A percentile compares a stretch with the other conserved stretches of the same genome.
These are phyloP conservation scores for Mucor plumbeus DNA, from an alignment of 371 early-diverging fungal genomes.

Conservation along the genomic window DNA sequence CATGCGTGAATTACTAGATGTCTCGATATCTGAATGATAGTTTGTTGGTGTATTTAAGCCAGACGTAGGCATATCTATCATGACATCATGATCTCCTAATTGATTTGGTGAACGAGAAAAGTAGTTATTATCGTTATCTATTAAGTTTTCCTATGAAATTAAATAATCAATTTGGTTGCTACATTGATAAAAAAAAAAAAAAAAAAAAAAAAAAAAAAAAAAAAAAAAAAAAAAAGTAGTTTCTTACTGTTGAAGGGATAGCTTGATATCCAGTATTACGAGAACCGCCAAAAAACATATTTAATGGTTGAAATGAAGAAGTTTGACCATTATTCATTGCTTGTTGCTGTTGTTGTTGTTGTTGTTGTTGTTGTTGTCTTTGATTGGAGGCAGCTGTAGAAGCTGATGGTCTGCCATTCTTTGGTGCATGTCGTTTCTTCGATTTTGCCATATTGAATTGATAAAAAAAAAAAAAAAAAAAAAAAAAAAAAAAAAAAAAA, in stretches of 20 bases:
- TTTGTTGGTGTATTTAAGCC: slow-evolving; percentile 3
- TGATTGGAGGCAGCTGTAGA: background rate
- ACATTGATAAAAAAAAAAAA: too few relatives aligned
- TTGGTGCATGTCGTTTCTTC: slow-evolving; percentile 21
- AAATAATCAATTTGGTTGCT: background rate
- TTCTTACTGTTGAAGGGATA: background rate
- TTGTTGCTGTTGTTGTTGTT: slow-evolving; percentile 9
- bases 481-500: background rate
- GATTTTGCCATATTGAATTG: slow-evolving; percentile 24
- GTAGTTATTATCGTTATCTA: background rate
- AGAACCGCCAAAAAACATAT: slow-evolving; percentile 27
- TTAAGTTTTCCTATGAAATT: background rate
- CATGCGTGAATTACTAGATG: slow-evolving; percentile 26
- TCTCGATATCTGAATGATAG: slow-evolving; percentile 35
- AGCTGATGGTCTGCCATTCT: slow-evolving; percentile 4
- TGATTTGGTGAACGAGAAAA: slow-evolving; percentile 3
- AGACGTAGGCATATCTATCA: slow-evolving; percentile 21
- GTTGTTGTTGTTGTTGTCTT: background rate
- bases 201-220: too few relatives aligned
- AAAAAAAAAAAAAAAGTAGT: too few relatives aligned
- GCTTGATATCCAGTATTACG: slow-evolving; percentile 14
- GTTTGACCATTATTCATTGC: background rate
- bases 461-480: slow-evolving; percentile 1
- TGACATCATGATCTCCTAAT: slow-evolving; percentile 11
- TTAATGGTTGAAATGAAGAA: slow-evolving; percentile 27